Conservation (phyloP, 495 filamentous ascomycete species). For the Neurospora hispaniola region DNA sequence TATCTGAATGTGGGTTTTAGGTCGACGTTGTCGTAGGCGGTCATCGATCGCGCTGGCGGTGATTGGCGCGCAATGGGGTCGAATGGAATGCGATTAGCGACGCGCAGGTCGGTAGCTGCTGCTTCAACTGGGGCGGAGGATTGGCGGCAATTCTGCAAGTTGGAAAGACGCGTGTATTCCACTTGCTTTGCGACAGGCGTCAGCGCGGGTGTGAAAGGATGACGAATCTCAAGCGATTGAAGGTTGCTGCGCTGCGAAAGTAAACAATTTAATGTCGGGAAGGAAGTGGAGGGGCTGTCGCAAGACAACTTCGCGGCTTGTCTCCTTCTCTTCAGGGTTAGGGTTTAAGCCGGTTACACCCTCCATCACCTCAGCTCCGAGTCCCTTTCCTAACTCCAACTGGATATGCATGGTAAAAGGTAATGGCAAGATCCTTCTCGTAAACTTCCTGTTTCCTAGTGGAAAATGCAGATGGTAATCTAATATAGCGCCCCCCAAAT, state of each 20-base stretch:
- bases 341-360: not conserved
- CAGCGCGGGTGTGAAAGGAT: not conserved
- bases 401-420: not conserved
- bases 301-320: not conserved
- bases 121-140: not conserved
- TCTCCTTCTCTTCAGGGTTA: not conserved
- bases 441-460: not conserved
- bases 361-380: not conserved
- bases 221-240: not conserved
- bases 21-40: not conserved
- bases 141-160: not conserved
- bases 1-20: not conserved
- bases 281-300: not conserved
- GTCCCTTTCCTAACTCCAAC: not conserved
- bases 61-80: not conserved
- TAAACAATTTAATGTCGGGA: conserved; percentile 4
- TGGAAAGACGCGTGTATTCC: not conserved
- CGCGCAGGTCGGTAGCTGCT: conserved; percentile 4
- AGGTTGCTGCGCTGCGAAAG: conserved; percentile 4
- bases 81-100: conserved; percentile 6
- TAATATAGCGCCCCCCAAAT: not conserved
- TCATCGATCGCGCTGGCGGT: not conserved
- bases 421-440: not conserved
- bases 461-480: not conserved
- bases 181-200: not conserved